Conservation (phyloP, 2,329 filamentous ascomycete genomes). For the Curvularia hawaiiensis region DNA sequence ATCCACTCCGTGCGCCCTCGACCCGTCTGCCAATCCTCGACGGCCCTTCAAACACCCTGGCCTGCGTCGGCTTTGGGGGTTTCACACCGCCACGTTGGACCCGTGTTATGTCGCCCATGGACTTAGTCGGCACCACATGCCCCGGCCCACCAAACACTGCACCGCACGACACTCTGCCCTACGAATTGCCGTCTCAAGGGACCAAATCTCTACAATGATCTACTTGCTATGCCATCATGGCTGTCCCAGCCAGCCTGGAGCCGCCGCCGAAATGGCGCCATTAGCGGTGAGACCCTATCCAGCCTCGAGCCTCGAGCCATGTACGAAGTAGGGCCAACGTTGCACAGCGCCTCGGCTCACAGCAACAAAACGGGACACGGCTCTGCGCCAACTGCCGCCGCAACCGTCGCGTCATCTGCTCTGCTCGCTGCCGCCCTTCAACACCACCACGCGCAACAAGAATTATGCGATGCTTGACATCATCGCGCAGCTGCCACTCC, state of each 20-base stretch:
- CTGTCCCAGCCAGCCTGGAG: background rate
- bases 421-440: background rate
- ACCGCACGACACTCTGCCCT: background rate
- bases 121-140: slow-evolving; percentile 14
- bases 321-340: background rate
- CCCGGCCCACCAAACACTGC: slow-evolving; percentile 9
- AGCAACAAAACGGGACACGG: slow-evolving; percentile 1
- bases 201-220: background rate
- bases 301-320: background rate
- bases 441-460: slow-evolving; percentile 1
- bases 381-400: slow-evolving; percentile 5
- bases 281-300: slow-evolving; percentile 17
- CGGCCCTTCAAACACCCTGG: slow-evolving; percentile 13
- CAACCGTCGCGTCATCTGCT: slow-evolving; percentile 7
- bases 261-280: slow-evolving; percentile 13
- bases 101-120: slow-evolving; percentile 16
- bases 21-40: background rate
- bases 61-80: slow-evolving; percentile 30
- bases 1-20: background rate
- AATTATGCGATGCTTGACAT: slow-evolving; percentile 11
- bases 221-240: background rate
- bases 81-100: slow-evolving; percentile 30
- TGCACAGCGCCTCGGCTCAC: background rate
- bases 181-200: background rate
- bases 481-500: slow-evolving; percentile 8